Base-by-base conservation (phyloP, 768 basidiomycete genomes). In the Rhodotorula taiwanensis region DNA sequence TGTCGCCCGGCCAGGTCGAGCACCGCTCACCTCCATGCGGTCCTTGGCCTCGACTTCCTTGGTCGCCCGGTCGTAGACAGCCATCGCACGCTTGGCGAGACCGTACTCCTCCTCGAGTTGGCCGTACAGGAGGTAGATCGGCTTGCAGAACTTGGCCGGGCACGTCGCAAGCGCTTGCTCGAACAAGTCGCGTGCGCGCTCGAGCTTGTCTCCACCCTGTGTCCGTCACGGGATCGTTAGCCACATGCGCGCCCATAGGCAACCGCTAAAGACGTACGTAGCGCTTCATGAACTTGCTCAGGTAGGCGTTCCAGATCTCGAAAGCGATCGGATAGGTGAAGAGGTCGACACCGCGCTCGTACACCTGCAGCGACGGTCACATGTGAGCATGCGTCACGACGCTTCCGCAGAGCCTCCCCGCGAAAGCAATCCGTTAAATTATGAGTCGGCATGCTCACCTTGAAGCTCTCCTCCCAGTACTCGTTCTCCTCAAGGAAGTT, bases 401-500 rank as follows among this genome's bases (percentile, higher is more conserved):
- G 10, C 7, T 25, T 7, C 23, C n/a, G 44, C 44, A 2, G 21
- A 21, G n/a, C 20, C 42, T 21, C 23, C 3, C 4, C 1, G 44
- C 15, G 7, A 20, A 21, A 15, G n/a, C 13, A 10, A 25, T 2
- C 44, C 23, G 23, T 13, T 2, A 23, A 14, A 45, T 21, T 21
- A 25, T 8, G 21, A 45, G 42, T 9, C 42, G 44, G 39, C 16
- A 28, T 14, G 52, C 58, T 30, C 71, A 86, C 89, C 82, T 92
- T 95, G 84, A 98, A 99, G 76, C 89, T 90, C 72, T 98, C 95
- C 71, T 99, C 95, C 76, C 88, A 99, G 77, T 98, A 99, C 70
- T 91, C 84, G 77, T 97, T 94, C 75, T 97, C 94, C 75, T 98
- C 94, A 52, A 99, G 78, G 81, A 98, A 99, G 7, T 87, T 84